A percentile compares a stretch with the other conserved stretches of the same genome.
Conservation (phyloP, 2,329 filamentous ascomycete genomes). For the Exophiala bonariae region DNA sequence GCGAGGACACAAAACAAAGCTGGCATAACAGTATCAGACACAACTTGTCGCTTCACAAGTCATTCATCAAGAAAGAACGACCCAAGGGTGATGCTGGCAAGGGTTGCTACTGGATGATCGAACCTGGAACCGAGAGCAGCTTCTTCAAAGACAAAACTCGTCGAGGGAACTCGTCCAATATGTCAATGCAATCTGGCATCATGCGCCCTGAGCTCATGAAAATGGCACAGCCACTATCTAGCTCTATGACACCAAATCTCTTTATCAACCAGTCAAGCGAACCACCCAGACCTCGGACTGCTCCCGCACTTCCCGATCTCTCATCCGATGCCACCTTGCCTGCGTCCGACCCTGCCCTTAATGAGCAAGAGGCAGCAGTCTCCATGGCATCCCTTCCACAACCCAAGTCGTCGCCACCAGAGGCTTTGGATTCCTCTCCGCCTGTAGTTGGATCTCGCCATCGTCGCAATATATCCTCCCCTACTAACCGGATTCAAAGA, state of each 20-base stretch:
- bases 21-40: conserved; percentile 99
- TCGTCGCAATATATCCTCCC: conserved; percentile 69
- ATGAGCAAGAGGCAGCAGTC: conserved; percentile 53
- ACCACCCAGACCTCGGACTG: conserved; percentile 30
- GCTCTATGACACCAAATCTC: conserved; percentile 21
- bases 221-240: conserved; percentile 24
- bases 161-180: conserved; percentile 35
- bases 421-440: conserved; percentile 81
- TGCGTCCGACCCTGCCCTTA: conserved; percentile 64
- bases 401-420: conserved; percentile 49
- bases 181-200: conserved; percentile 41
- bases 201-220: conserved; percentile 22
- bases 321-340: conserved; percentile 79
- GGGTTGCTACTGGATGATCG: conserved; percentile 95
- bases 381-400: conserved; percentile 32
- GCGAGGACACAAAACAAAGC: conserved; percentile 68
- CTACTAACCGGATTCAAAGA: conserved; percentile 46
- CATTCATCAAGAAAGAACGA: conserved; percentile 91
- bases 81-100: conserved; percentile 97
- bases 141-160: conserved; percentile 82
- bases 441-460: conserved; percentile 65
- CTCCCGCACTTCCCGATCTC: conserved; percentile 49
- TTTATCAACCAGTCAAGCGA: conserved; percentile 34
- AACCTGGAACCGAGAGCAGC: conserved; percentile 81
- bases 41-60: conserved; percentile 95